These are phyloP conservation scores for Saturnispora galanensis DNA, from an alignment of 805 yeast genomes.

Conservation along the genomic window DNA sequence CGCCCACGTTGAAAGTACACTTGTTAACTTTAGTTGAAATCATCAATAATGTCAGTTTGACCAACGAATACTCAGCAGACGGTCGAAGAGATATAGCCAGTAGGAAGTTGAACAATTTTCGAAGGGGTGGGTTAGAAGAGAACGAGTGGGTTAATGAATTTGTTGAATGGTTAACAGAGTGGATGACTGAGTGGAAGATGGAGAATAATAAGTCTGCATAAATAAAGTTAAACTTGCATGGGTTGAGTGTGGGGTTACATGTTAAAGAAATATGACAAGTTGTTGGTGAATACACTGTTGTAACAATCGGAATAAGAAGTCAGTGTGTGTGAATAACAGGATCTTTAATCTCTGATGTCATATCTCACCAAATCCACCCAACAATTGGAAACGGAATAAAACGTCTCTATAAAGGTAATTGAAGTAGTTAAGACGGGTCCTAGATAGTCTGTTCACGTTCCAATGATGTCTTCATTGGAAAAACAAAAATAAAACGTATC, in stretches of 20 bases:
- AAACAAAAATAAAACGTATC: neutral
- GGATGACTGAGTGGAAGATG: conserved; percentile 8
- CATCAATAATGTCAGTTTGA: conserved; percentile 34
- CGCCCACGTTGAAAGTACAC: conserved; percentile 49
- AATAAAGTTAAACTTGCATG: neutral
- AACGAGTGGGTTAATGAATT: conserved; percentile 68
- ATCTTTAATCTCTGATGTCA: too few species aligned
- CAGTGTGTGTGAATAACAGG: too few species aligned
- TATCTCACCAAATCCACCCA: too few species aligned
- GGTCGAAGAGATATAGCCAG: conserved; percentile 51
- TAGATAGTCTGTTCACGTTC: too few species aligned
- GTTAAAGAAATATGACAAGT: too few species aligned
- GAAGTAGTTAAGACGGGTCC: too few species aligned
- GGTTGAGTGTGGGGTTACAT: too few species aligned
- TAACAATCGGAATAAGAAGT: too few species aligned
- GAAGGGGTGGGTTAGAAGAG: conserved; percentile 56
- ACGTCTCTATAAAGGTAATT: too few species aligned
- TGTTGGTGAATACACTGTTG: too few species aligned
- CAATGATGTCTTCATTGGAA: neutral
- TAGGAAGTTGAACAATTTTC: conserved; percentile 47
- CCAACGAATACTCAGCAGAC: conserved; percentile 43
- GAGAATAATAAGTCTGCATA: neutral
- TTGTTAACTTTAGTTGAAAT: conserved; percentile 39
- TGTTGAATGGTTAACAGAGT: conserved; percentile 11
- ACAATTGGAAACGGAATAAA: too few species aligned